Conservation (phyloP, 2,329 filamentous ascomycete species). For the Tolypocladium inflatum region DNA sequence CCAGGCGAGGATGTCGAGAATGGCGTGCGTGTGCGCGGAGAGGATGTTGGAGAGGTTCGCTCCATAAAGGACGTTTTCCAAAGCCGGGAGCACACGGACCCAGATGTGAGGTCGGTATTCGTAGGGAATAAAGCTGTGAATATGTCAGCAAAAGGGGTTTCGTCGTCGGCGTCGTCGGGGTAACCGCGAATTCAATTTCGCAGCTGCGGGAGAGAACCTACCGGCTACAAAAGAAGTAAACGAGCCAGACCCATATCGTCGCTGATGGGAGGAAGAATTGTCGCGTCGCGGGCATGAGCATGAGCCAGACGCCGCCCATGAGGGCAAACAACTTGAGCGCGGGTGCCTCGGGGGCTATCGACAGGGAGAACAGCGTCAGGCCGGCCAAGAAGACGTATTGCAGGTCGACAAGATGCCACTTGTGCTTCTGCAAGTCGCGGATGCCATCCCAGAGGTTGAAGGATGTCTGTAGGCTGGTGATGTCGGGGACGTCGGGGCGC, state of each 20-base stretch:
- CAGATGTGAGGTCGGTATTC: slow-evolving; percentile 89
- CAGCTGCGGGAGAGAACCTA: slow-evolving; percentile 40
- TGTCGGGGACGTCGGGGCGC: slow-evolving; percentile 39
- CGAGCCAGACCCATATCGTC: slow-evolving; percentile 74
- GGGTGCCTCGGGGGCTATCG: slow-evolving; percentile 72
- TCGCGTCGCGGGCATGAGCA: slow-evolving; percentile 74
- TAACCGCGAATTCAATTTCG: neutral
- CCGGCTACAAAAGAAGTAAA: slow-evolving; percentile 91
- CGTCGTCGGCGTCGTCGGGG: neutral
- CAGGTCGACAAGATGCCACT: slow-evolving; percentile 73
- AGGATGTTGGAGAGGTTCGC: slow-evolving; percentile 94
- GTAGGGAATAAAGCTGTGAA: slow-evolving; percentile 69
- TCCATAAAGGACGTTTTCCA: slow-evolving; percentile 94
- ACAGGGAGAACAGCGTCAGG: slow-evolving; percentile 73
- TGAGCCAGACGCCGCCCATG: slow-evolving; percentile 54
- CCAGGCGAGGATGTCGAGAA: slow-evolving; percentile 85
- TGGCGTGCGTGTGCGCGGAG: slow-evolving; percentile 74
- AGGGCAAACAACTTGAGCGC: slow-evolving; percentile 67
- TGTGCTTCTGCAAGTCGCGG: slow-evolving; percentile 63
- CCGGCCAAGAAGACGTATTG: slow-evolving; percentile 72
- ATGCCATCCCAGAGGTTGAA: slow-evolving; percentile 74
- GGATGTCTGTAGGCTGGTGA: slow-evolving; percentile 71
- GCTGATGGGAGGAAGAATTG: slow-evolving; percentile 88
- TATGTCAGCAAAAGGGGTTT: slow-evolving; percentile 1
- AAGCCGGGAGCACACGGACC: slow-evolving; percentile 86